Conservation (phyloP, 148 eudicot species). For the Pharnaceum exiguum region DNA sequence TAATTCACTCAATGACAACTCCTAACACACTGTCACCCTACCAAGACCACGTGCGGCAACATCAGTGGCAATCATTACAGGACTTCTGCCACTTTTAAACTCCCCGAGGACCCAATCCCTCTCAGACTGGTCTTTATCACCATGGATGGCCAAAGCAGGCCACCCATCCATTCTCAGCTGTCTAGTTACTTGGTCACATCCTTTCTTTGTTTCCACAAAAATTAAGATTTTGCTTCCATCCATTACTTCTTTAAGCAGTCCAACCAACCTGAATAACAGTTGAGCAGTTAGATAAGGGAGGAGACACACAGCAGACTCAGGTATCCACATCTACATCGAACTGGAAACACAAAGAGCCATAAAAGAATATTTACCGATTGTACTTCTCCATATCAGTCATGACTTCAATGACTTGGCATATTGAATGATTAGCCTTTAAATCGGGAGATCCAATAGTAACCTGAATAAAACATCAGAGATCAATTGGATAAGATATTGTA, state of each 20-base stretch:
- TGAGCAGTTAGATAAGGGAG: background rate
- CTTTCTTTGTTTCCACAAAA: conserved; percentile 96
- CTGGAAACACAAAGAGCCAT: no score
- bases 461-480: conserved; percentile 24
- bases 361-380: conserved; percentile 48
- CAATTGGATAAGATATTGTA: background rate
- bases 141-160: conserved; percentile 98
- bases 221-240: conserved; percentile 82
- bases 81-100: conserved; percentile 95
- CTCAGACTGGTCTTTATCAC: conserved; percentile 96
- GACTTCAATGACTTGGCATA: conserved; percentile 85
- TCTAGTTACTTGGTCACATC: conserved; percentile 95
- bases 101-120: conserved; percentile 98
- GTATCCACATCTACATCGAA: background rate
- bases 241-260: conserved; percentile 76
- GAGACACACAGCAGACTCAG: background rate
- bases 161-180: conserved; percentile 97
- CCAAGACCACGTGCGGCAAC: conserved; percentile 99
- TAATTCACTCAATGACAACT: conserved; percentile 23
- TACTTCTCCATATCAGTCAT: conserved; percentile 86
- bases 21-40: conserved; percentile 80
- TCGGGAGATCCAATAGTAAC: conserved; percentile 86
- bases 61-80: conserved; percentile 98
- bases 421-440: conserved; percentile 90
- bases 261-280: conserved; percentile 61